Base-by-base conservation (phyloP, 192 early-diverging fungal genomes). In the Linnemannia schmuckeri region DNA sequence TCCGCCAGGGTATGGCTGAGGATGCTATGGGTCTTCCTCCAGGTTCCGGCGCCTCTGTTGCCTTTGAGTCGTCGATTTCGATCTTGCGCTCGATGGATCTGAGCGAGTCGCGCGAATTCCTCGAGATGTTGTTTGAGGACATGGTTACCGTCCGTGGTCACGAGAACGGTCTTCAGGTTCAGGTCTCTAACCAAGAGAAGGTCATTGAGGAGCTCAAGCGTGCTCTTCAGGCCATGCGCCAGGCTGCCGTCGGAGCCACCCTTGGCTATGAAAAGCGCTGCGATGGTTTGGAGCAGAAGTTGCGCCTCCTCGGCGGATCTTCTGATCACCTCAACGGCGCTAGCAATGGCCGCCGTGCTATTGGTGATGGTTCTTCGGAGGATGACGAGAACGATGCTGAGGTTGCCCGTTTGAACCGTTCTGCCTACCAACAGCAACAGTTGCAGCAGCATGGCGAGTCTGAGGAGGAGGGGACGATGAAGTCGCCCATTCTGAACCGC, bases 111-210 rank as follows among this genome's bases (percentile, higher is more conserved):
- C 85, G 89, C 49, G 84, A 89, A n/a, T 82, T 94, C 71, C 47
- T 90, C 4, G 91, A 94, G 87, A 88, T 90, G 57, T 71, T 93
- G 22, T 83, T 93, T 49, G 89, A 93, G 69, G 93, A 94, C 78
- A 87, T 94, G 66, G 83, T 93, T 70, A 61, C 82, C 15, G 78
- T 94, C 13, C 89, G 92, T 8, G 80, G 88, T 68, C 81, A 82
- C 41, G 92, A 91, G 72, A 89, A 90, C 27, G 77, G 83, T 38
- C 85, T 83, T 2, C 87, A 90, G 37, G 86, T 91, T 30, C 89
- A 89, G 18, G 82, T 91, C 22, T 76, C 79, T 12, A 89, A 87
- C 63, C 86, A 90, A 52, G 93, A 94, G 78, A 92, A 90, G 61
- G 89, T 87, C 1, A 88, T 92, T 4, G 80, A 82, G 42, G 90